These are phyloP conservation scores for Malus hybrid DNA, from an alignment of 331 rosid species.

Conservation along the genomic window DNA sequence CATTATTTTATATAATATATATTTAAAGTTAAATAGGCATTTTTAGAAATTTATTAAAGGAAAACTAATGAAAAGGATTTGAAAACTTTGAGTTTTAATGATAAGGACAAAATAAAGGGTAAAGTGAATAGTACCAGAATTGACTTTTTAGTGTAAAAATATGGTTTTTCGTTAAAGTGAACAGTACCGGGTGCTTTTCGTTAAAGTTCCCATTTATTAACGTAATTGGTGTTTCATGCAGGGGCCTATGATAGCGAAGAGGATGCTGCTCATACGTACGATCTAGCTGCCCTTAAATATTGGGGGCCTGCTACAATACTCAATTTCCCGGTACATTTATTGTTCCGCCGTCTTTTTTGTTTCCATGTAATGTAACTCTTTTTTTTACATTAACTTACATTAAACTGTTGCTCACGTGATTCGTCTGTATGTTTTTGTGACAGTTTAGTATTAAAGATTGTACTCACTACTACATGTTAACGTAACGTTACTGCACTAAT, in stretches of 20 bases:
- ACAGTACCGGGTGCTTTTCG: no score
- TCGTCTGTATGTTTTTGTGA: no score
- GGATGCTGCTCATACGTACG: slow-evolving; percentile 85
- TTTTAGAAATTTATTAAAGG: background rate
- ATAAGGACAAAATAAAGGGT: no score
- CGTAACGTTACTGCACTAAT: background rate
- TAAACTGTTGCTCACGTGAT: background rate
- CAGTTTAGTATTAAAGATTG: no score
- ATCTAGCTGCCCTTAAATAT: slow-evolving; percentile 91
- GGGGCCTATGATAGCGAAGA: slow-evolving; percentile 90
- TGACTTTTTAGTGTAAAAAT: no score
- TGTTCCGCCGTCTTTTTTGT: background rate
- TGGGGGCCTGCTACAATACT: slow-evolving; percentile 74
- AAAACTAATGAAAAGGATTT: no score
- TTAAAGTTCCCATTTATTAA: no score
- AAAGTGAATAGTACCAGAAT: no score
- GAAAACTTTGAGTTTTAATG: no score
- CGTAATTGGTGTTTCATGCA: background rate
- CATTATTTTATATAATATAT: background rate
- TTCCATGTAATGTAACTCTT: no score
- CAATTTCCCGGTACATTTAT: slow-evolving; percentile 64
- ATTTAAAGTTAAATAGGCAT: background rate
- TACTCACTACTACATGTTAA: background rate
- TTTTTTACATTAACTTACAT: background rate
- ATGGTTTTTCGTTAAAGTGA: no score